These are phyloP conservation scores for Sarcomyxa edulis DNA, from an alignment of 768 basidiomycete genomes.

Conservation along the genomic window DNA sequence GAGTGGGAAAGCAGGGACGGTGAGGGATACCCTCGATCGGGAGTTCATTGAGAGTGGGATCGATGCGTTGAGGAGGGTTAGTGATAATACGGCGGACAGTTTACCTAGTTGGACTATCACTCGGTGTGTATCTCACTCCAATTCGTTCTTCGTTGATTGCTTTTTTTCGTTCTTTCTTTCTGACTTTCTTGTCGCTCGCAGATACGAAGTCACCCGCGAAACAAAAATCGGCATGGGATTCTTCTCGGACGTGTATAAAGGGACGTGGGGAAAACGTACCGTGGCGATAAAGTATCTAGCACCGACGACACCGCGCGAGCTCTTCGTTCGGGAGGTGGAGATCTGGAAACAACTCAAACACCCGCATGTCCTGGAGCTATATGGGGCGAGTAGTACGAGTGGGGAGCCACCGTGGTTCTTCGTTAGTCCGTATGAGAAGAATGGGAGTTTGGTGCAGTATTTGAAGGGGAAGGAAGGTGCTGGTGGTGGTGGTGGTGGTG, in stretches of 20 bases:
- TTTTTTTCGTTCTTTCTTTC: background rate
- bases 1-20: slow-evolving; percentile 8
- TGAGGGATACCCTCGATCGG: slow-evolving; percentile 49
- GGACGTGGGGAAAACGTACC: slow-evolving; percentile 58
- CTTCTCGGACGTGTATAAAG: slow-evolving; percentile 77
- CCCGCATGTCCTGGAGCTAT: slow-evolving; percentile 65
- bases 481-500: slow-evolving; percentile 3
- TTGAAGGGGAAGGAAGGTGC: slow-evolving; percentile 29
- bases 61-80: slow-evolving; percentile 64
- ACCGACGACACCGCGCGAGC: slow-evolving; percentile 48
- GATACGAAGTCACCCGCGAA: slow-evolving; percentile 73
- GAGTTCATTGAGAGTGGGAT: slow-evolving; percentile 72
- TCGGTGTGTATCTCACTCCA: slow-evolving; percentile 25
- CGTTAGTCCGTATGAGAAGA: slow-evolving; percentile 66
- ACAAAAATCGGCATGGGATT: slow-evolving; percentile 66
- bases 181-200: slow-evolving; percentile 18
- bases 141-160: background rate
- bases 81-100: slow-evolving; percentile 26
- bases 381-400: slow-evolving; percentile 70
- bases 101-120: slow-evolving; percentile 79
- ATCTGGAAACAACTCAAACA: slow-evolving; percentile 72
- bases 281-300: slow-evolving; percentile 75
- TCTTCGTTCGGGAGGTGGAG: slow-evolving; percentile 66
- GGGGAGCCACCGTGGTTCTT: slow-evolving; percentile 75
- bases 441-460: slow-evolving; percentile 60